Base-by-base conservation (phyloP, 2,329 filamentous ascomycete species). In the Bipolaris sorokiniana region DNA sequence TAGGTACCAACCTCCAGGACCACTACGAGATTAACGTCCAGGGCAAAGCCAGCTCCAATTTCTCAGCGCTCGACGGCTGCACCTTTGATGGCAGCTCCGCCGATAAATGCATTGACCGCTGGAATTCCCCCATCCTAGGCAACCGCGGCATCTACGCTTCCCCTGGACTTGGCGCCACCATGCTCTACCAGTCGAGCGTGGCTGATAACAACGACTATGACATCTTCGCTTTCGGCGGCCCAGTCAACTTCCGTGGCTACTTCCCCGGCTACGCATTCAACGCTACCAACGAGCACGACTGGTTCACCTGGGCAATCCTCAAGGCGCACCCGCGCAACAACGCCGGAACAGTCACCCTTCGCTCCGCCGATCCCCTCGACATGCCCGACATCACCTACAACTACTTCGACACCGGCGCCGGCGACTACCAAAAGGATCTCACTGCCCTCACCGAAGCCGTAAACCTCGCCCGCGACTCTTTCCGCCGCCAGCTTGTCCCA, bases 1-100 rank as follows among this genome's bases (percentile, higher is more conserved):
- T 90, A 1, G 88, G 87, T 2, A 83, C 82, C 58, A 87, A 89
- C 74, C 78, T 90, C 3, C 81, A 87, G 49, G 88, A 90, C 68
- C 86, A 88, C 56, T 84, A 84, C 48, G 83, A 83, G 61, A 73
- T 70, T 56, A 62, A 63, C 38, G 79, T 86, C 9, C 80, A 82
- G 1, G 82, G 82, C 58, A 76, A 80, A 47, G 68, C 75, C 15
- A 61, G 66, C 26, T 68, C 64, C 45, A 74, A 80, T 64, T 76
- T 72, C 61, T 59, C 65, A n/a, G 61, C 64, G 7, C 60, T 78
- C 7, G 71, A 78, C 64, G 70, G 75, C 66, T 73, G 81, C 77
- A 79, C 73, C 5, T 78, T 79, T 62, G 59, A 64, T 37, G 65
- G 52, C n/a, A 60, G 67, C 6, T 59, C 51, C 7, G 77, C 81